These are phyloP conservation scores for Podospora pseudocomata DNA, from an alignment of 495 filamentous ascomycete species.

Conservation along the genomic window DNA sequence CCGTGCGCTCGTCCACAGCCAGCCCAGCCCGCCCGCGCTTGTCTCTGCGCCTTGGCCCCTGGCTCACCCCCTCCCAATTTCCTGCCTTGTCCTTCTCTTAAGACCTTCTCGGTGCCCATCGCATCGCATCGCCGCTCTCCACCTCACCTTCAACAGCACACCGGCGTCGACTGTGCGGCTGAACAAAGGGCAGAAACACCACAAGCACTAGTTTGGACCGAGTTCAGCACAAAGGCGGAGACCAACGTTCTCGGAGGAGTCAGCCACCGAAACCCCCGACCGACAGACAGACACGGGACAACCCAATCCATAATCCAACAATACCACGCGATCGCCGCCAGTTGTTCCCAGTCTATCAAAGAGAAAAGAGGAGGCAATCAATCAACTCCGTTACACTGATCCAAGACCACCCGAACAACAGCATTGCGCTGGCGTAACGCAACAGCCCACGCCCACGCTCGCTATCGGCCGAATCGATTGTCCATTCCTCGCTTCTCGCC, in stretches of 20 bases:
- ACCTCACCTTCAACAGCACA: constrained; percentile 18
- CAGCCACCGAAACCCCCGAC: constrained; percentile 3
- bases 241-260: not conserved
- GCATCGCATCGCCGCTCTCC: constrained; percentile 24
- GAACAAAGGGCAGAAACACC: constrained; percentile 18
- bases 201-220: not conserved
- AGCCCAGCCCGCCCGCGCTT: not conserved
- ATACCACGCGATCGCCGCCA: not conserved
- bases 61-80: constrained; percentile 20
- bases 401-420: constrained; percentile 26
- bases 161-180: constrained; percentile 7
- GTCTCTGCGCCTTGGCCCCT: constrained; percentile 10
- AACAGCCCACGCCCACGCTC: constrained; percentile 6
- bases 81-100: constrained; percentile 22
- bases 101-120: constrained; percentile 22
- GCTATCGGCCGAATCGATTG: constrained; percentile 25
- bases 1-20: constrained; percentile 18
- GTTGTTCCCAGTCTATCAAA: not conserved
- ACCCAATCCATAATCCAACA: not conserved
- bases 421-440: constrained; percentile 29
- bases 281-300: not conserved
- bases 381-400: constrained; percentile 32
- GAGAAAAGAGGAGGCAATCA: constrained; percentile 12
- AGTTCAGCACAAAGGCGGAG: constrained; percentile 20
- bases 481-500: constrained; percentile 18